Evolutionary conservation across 1,139 yeast species (phyloP), one percentile per base, ranked within the genome.

Genomic region (Debaryomyces sp.): DNA sequence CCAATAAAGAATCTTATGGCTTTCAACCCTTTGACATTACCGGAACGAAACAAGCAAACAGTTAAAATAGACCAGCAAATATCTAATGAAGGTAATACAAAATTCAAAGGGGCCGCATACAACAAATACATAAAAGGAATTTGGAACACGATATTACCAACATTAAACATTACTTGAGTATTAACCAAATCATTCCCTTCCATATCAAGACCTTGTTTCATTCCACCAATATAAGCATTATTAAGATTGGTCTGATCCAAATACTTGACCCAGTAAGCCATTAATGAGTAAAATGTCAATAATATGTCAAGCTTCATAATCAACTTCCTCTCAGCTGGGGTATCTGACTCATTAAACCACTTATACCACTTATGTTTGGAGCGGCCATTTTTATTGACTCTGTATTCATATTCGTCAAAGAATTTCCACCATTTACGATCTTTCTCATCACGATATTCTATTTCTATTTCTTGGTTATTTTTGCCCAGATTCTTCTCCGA

Each of bases 251-350:
- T 73, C 50, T 79, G 79, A 62, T 87, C 92, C 45, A 87, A 69
- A 49, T 83, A 83, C 60, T 86, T 86, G 44, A 84, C 85, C 87
- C 89, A 87, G 63, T 84, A 85, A 18, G 85, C 81, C 67, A 83
- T 67, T 56, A 85, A 71, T 30, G 87, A 77, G 61, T 82, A 86
- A 37, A 82, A 66, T 4, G 87, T 79, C 53, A 87, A 70, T 40
- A 84, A 59, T 10, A 85, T 49, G 59, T 87, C 95, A 45, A 87
- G 65, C 61, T 87, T 87, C 62, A 79, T 64, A 43, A 87, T 70
- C 45, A 87, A 69, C 42, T 56, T 78, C 63, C 69, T 81, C 82
- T 75, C 80, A 12, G 75, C 84, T 2, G 77, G 73, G 1, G 89
- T 73, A 52, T 78, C 84, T 50, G 68, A 72, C 29, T 78, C 81